Conservation (phyloP, 2,329 filamentous ascomycete genomes). For the Tolypocladium cylindrosporum region DNA sequence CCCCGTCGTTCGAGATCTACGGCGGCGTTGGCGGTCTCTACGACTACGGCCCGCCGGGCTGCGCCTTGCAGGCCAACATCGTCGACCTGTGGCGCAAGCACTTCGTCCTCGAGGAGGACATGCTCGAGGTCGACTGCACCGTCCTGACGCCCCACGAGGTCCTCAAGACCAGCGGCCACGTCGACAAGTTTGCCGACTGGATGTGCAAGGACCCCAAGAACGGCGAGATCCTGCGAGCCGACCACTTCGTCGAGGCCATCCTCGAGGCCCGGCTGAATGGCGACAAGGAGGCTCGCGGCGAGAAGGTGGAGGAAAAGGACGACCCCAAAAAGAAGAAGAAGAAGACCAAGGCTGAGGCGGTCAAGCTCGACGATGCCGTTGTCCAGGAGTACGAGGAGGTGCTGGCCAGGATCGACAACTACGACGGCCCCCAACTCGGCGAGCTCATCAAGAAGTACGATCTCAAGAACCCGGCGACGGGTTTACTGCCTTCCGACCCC, state of each 20-base stretch:
- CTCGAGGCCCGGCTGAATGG: slow-evolving; percentile 80
- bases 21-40: slow-evolving; percentile 81
- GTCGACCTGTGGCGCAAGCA: slow-evolving; percentile 87
- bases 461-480: slow-evolving; percentile 78
- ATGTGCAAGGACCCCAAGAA: slow-evolving; percentile 99
- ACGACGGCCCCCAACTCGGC: slow-evolving; percentile 75
- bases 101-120: slow-evolving; percentile 86
- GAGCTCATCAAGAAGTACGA: slow-evolving; percentile 84
- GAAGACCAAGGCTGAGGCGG: slow-evolving; percentile 70
- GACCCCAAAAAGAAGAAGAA: slow-evolving; percentile 72
- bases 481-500: slow-evolving; percentile 65
- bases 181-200: slow-evolving; percentile 97
- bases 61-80: slow-evolving; percentile 77
- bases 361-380: slow-evolving; percentile 80
- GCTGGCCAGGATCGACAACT: slow-evolving; percentile 92
- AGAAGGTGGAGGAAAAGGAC: slow-evolving; percentile 69
- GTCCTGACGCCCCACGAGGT: slow-evolving; percentile 90
- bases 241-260: slow-evolving; percentile 93
- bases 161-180: slow-evolving; percentile 91
- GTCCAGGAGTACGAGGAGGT: slow-evolving; percentile 86
- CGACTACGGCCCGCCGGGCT: slow-evolving; percentile 87
- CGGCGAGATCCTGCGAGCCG: slow-evolving; percentile 90
- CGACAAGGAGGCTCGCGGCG: slow-evolving; percentile 83
- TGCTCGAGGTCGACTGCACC: slow-evolving; percentile 91
- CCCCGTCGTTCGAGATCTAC: slow-evolving; percentile 92